Evolutionary conservation across 179 eudicot species (phyloP).

Genomic region (Beta lomatogona): DNA sequence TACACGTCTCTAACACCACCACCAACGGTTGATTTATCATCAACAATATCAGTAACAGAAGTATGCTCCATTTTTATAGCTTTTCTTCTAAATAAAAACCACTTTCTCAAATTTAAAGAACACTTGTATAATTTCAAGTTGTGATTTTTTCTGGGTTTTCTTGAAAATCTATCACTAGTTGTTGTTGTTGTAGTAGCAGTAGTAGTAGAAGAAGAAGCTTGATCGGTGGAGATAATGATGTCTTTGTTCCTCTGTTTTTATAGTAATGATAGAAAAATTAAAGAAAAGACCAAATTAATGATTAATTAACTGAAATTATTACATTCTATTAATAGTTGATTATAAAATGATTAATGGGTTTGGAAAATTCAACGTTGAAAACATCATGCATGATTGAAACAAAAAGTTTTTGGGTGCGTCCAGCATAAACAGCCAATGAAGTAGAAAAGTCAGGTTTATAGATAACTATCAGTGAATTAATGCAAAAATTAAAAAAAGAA

Average conservation of each 20-base stretch:
- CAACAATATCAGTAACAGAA: slow-evolving; percentile 33
- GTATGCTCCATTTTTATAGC: slow-evolving; percentile 39
- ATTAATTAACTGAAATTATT: slow-evolving; percentile 1
- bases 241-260: background rate
- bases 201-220: background rate
- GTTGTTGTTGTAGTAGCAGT: background rate
- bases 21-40: slow-evolving; percentile 39
- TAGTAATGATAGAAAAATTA: background rate
- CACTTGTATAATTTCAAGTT: background rate
- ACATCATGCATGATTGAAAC: slow-evolving; percentile 16
- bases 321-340: background rate
- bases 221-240: background rate
- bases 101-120: slow-evolving; percentile 13
- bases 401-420: background rate
- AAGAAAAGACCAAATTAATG: background rate
- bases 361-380: slow-evolving; percentile 3
- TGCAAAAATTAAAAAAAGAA: no score
- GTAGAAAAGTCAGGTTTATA: background rate
- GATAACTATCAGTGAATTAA: background rate
- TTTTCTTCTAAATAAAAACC: slow-evolving; percentile 11
- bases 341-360: background rate
- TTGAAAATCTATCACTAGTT: no score
- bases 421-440: background rate
- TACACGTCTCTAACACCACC: slow-evolving; percentile 75
- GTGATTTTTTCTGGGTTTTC: background rate